These are phyloP conservation scores for Limnanthes douglasii DNA, from an alignment of 345 rosid genomes.

Conservation along the genomic window DNA sequence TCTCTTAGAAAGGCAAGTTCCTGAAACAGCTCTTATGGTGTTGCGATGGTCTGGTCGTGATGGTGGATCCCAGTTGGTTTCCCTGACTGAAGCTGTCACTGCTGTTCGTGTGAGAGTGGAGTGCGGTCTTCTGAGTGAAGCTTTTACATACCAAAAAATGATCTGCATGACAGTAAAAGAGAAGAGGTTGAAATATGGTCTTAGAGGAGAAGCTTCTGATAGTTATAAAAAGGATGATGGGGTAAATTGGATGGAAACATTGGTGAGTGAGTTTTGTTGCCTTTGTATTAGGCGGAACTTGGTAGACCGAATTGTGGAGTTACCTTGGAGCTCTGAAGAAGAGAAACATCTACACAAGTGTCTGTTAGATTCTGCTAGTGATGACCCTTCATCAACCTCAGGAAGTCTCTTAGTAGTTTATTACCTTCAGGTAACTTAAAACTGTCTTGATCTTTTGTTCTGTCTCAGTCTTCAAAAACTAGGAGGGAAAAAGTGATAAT, in stretches of 20 bases:
- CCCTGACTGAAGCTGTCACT: conserved; percentile 76
- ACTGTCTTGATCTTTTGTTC: not conserved
- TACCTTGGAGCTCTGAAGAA: conserved; percentile 89
- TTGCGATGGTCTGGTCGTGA: conserved; percentile 87
- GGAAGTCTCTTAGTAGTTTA: conserved; percentile 81
- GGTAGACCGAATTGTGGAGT: conserved; percentile 78
- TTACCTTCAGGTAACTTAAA: conserved; percentile 69
- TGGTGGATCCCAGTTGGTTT: conserved; percentile 42
- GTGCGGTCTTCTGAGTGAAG: conserved; percentile 89
- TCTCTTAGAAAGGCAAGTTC: conserved; percentile 69
- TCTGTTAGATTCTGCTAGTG: conserved; percentile 54
- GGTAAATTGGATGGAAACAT: conserved; percentile 65
- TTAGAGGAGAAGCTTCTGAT: conserved; percentile 13
- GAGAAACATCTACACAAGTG: conserved; percentile 75
- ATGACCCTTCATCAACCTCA: conserved; percentile 53
- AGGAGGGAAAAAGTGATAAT: no score
- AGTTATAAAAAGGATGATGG: conserved; percentile 35
- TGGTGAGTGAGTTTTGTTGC: conserved; percentile 82
- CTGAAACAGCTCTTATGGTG: conserved; percentile 83
- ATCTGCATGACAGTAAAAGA: conserved; percentile 60
- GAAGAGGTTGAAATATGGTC: conserved; percentile 30
- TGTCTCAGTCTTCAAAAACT: no score
- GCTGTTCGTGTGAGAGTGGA: conserved; percentile 78
- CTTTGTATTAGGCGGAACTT: conserved; percentile 77
- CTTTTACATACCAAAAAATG: conserved; percentile 76